Evolutionary conservation across 2,329 filamentous ascomycete genomes (phyloP).

Genomic region (Ophiostoma angusticollis): DNA sequence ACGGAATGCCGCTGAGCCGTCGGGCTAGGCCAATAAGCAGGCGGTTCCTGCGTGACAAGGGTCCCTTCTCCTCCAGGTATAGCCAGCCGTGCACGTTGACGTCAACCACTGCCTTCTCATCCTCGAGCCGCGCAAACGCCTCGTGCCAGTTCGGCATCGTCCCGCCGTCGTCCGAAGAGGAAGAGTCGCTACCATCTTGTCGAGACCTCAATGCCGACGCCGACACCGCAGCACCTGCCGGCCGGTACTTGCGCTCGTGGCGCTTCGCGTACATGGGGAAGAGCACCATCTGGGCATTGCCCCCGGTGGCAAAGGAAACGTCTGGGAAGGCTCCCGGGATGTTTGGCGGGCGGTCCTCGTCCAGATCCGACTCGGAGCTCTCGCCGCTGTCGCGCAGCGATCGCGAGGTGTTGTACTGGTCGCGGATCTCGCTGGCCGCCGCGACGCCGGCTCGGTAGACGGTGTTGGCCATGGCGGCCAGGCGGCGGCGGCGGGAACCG

Average conservation of each 20-base stretch:
- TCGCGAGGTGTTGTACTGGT: conserved; percentile 40
- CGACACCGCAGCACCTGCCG: background rate
- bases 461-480: conserved; percentile 51
- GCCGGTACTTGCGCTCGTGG: conserved; percentile 48
- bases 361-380: conserved; percentile 21
- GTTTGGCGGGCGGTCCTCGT: conserved; percentile 26
- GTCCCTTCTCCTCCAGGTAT: conserved; percentile 72
- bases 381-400: conserved; percentile 24
- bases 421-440: conserved; percentile 45
- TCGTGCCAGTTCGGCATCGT: conserved; percentile 48
- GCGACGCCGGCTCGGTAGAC: conserved; percentile 44
- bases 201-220: background rate
- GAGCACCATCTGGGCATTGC: conserved; percentile 82
- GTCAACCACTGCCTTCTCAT: conserved; percentile 77
- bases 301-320: conserved; percentile 64
- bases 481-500: conserved; percentile 63
- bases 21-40: conserved; percentile 76
- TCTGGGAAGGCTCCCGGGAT: conserved; percentile 75
- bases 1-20: conserved; percentile 75
- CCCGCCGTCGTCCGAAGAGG: background rate
- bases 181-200: too few species aligned
- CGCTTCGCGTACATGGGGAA: conserved; percentile 87
- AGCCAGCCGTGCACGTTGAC: conserved; percentile 95
- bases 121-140: conserved; percentile 68
- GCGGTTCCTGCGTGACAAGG: conserved; percentile 76